Evolutionary conservation across 2,329 filamentous ascomycete species (phyloP), one percentile per base, ranked within the genome.

Genomic region (Penicillium sp.): DNA sequence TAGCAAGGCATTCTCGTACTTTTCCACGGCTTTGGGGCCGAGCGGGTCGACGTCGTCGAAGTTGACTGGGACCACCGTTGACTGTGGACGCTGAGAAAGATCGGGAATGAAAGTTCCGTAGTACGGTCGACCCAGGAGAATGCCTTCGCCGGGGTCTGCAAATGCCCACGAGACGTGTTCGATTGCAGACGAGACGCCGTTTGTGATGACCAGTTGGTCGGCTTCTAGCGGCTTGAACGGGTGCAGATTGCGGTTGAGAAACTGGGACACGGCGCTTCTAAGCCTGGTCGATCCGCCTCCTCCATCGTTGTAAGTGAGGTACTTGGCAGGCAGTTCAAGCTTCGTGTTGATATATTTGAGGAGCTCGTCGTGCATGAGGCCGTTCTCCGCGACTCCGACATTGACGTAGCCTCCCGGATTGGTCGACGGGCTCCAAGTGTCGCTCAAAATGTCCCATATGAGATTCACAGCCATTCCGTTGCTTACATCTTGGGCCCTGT

Each of bases 371-470:
- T 81, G 79, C 78, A 81, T 80, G 38, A 82, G 71, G 0, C 66
- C 63, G 58, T 82, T 81, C 61, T 82, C 80, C 5, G 80, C 79
- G 1, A 81, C 69, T 1, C 79, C 79, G 0, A 82, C 69, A 51
- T 74, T 80, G 28, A 81, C 65, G 53, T 75, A 79, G 24, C 79
- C 79, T 13, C 65, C 56, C 0, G 65, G 65, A 36, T 67, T 67
- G 16, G 50, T 60, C 2, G 51, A 16, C n/a, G 73, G 69, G 47
- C 78, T 57, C 69, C 73, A 82, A 5, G 74, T 62, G 54, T 81
- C 69, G 7, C 65, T 61, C 36, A 80, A 62, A 35, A 81, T 69
- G 10, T 76, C 69, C 74, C 76, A 79, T 50, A 78, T 65, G 9
- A 63, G 42, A 16, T 57, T 64, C 14, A 40, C 48, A 16, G 50